Evolutionary conservation across 148 eudicot genomes (phyloP).

Genomic region (Dianthus caryophyllus): DNA sequence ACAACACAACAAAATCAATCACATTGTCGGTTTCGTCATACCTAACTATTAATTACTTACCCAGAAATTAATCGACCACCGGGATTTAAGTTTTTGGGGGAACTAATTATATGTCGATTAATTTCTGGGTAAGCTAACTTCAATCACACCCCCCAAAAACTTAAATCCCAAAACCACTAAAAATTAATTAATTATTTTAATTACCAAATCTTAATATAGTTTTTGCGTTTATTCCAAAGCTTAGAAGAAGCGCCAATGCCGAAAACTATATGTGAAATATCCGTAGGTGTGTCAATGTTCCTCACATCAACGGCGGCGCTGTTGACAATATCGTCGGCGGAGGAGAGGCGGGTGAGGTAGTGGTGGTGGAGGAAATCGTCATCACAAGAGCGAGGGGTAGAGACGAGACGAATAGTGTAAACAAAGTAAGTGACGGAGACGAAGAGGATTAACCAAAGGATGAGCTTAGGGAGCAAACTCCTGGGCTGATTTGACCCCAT

Average conservation of each 20-base stretch:
- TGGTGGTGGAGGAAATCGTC: too few species aligned
- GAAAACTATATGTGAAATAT: constrained; percentile 63
- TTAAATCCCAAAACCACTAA: not conserved
- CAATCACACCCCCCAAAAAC: too few species aligned
- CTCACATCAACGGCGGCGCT: not conserved
- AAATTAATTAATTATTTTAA: not conserved
- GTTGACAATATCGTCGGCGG: too few species aligned
- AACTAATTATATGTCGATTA: too few species aligned
- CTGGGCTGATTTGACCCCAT: not conserved
- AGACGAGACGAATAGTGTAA: constrained; percentile 63
- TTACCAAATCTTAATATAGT: constrained; percentile 81
- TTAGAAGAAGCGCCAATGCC: constrained; percentile 83
- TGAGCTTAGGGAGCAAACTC: constrained; percentile 31
- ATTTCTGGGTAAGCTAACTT: too few species aligned
- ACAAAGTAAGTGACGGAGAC: constrained; percentile 64
- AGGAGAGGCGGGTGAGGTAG: too few species aligned
- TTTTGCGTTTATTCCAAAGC: constrained; percentile 61
- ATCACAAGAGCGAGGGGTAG: constrained; percentile 34
- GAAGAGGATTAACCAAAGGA: constrained; percentile 53
- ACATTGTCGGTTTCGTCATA: too few species aligned
- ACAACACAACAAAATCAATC: not conserved
- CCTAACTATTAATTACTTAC: too few species aligned
- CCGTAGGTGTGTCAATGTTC: constrained; percentile 21
- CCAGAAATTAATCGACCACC: too few species aligned
- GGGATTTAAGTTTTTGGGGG: too few species aligned